Percentiles rank a stretch among this genome's conserved stretches.
phyloP scores from a whole-genome alignment of 129 eudicot genomes.

The Tagetes erecta region DNA sequence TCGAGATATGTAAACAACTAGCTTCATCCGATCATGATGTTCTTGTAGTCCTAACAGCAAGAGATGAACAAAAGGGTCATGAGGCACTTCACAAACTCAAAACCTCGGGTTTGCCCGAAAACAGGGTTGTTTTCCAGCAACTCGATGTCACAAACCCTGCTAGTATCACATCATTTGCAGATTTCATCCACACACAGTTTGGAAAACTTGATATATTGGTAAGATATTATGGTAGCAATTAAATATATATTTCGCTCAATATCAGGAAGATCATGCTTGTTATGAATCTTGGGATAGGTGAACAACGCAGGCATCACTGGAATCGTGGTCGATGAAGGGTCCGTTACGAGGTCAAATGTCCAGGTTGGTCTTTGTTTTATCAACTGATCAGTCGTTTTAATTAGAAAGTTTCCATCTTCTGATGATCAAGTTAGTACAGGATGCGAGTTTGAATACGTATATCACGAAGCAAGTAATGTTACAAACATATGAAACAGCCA shows the following conservation, averaged over 20 bases:
- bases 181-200: conserved; percentile 11
- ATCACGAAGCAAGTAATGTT: conserved; percentile 7
- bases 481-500: conserved; percentile 29
- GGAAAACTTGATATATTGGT: conserved; percentile 25
- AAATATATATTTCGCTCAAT: background rate
- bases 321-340: conserved; percentile 1
- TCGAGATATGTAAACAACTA: conserved; percentile 23
- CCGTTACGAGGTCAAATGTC: background rate
- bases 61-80: conserved; percentile 32
- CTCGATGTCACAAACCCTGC: conserved; percentile 22
- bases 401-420: background rate
- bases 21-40: conserved; percentile 15
- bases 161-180: conserved; percentile 20
- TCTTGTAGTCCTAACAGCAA: conserved; percentile 21
- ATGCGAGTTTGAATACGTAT: background rate
- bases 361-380: conserved; percentile 11
- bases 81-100: conserved; percentile 21
- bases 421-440: conserved; percentile 1
- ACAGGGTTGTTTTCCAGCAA: conserved; percentile 1
- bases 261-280: background rate
- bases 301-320: conserved; percentile 28
- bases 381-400: background rate
- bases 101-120: background rate
- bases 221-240: background rate
- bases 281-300: conserved; percentile 8